phyloP scores from a whole-genome alignment of 2,329 filamentous ascomycete species.

The Macroventuria anomochaeta region DNA sequence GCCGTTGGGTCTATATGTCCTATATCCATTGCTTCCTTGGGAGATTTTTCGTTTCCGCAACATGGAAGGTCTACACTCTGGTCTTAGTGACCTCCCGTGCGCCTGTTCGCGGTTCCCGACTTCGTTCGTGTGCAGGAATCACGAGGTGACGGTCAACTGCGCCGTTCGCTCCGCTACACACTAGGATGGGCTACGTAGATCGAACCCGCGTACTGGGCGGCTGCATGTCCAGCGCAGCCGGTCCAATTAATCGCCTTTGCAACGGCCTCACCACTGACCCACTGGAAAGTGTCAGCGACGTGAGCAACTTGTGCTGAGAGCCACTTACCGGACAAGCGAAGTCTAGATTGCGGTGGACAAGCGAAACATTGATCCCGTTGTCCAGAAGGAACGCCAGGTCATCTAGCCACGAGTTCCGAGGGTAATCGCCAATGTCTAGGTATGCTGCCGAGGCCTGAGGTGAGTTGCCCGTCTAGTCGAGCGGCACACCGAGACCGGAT shows the following conservation, averaged over 20 bases:
- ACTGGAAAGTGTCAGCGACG: slow-evolving; percentile 37
- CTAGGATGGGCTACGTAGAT: too few species aligned
- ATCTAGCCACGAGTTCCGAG: slow-evolving; percentile 52
- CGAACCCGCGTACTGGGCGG: slow-evolving; percentile 42
- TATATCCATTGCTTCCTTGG: too few species aligned
- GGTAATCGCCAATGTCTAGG: slow-evolving; percentile 50
- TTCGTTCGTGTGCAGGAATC: too few species aligned
- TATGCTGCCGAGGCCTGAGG: slow-evolving; percentile 29
- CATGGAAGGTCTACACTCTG: too few species aligned
- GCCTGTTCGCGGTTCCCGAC: too few species aligned
- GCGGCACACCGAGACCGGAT: slow-evolving; percentile 62
- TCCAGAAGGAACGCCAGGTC: slow-evolving; percentile 54
- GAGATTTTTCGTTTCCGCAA: too few species aligned
- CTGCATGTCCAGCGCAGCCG: slow-evolving; percentile 23
- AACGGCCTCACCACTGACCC: slow-evolving; percentile 50
- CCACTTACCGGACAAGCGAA: slow-evolving; percentile 51
- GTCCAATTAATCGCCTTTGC: slow-evolving; percentile 49
- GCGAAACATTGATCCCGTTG: slow-evolving; percentile 32
- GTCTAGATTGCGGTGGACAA: slow-evolving; percentile 42
- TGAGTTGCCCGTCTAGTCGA: slow-evolving; percentile 52
- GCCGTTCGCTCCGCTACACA: too few species aligned
- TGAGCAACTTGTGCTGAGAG: neutral
- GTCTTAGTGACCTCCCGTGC: too few species aligned
- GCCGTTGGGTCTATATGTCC: too few species aligned
- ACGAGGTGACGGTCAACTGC: too few species aligned